Base-by-base conservation (phyloP, 768 basidiomycete species). In the Serendipita indica region DNA sequence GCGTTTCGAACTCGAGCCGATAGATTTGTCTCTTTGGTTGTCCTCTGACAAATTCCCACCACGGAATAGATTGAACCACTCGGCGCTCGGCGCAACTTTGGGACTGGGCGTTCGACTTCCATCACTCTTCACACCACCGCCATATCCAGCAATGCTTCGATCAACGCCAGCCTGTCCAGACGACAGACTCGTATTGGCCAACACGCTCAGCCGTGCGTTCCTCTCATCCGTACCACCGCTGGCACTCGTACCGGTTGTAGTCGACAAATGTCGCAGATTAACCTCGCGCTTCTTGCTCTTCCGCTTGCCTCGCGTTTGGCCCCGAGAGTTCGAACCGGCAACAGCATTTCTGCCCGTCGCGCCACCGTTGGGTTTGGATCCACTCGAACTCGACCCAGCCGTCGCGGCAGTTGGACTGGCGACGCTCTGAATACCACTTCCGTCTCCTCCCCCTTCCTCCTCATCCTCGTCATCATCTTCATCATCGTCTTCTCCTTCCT, bases 81-180 rank as follows among this genome's bases (percentile, higher is more conserved):
- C 49, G 25, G 49, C 49, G n/a, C 49, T 54, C 4, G 49, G 49
- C 16, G 49, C 49, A 16, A 54, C 49, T 54, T 54, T 54, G 22
- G 49, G 49, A 54, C 49, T 54, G 5, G 49, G 49, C 16, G 49
- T 54, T 28, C 49, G 49, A 27, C 25, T 54, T 28, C 49, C 49
- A 28, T 54, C 49, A 30, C 49, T 54, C 49, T 28, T 27, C 4
- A 54, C 32, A 13, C 49, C 49, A 37, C 35, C n/a, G 20, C 25
- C 32, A 54, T 22, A 28, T 28, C 25, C 49, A 54, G 49, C 49
- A 28, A 54, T 54, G 30, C 49, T 54, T 28, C 22, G 32, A 16
- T 33, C 25, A 2, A 46, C 25, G 27, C 41, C n/a, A n/a, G 27
- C 18, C 41, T 7, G 7, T 25, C 41, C 41, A 43, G 18, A 18